Conservation (phyloP, 2,329 filamentous ascomycete genomes). For the Grosmannia penicillata region DNA sequence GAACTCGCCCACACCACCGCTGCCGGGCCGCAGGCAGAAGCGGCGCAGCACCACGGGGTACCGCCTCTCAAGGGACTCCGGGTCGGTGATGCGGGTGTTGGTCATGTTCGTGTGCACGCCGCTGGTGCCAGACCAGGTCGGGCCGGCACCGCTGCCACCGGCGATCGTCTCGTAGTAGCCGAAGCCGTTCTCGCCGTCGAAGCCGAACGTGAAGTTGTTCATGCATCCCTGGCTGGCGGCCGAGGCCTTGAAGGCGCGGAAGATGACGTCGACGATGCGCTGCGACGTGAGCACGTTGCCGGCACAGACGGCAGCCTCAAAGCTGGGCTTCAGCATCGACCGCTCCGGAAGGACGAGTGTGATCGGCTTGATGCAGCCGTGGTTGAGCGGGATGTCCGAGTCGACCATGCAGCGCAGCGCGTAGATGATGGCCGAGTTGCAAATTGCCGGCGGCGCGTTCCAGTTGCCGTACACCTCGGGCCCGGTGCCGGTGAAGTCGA, state of each 20-base stretch:
- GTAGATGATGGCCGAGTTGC: conserved; percentile 19
- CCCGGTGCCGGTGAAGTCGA: conserved; percentile 20
- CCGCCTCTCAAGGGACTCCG: conserved; percentile 18
- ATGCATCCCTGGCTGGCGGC: conserved; percentile 17
- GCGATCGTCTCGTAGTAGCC: conserved; percentile 17
- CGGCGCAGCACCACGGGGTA: conserved; percentile 17
- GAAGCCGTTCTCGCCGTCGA: conserved; percentile 3
- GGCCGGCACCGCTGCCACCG: conserved; percentile 18
- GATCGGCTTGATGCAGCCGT: conserved; percentile 21
- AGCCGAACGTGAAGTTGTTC: conserved; percentile 7
- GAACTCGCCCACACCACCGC: conserved; percentile 15
- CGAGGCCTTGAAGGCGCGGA: conserved; percentile 14
- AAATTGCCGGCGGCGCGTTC: conserved; percentile 7
- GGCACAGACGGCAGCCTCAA: conserved; percentile 18
- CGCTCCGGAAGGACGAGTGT: conserved; percentile 17
- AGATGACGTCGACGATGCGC: conserved; percentile 17
- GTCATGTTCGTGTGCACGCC: conserved; percentile 15
- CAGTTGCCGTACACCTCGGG: conserved; percentile 14
- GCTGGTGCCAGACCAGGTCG: conserved; percentile 13
- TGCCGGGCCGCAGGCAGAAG: conserved; percentile 14
- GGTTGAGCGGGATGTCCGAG: conserved; percentile 22
- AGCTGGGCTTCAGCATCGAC: conserved; percentile 17
- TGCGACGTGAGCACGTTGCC: conserved; percentile 21
- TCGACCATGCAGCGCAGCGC: conserved; percentile 19
- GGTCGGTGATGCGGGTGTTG: conserved; percentile 17